phyloP scores from a whole-genome alignment of 2,329 filamentous ascomycete genomes.

The Fusarium liriodendri region DNA sequence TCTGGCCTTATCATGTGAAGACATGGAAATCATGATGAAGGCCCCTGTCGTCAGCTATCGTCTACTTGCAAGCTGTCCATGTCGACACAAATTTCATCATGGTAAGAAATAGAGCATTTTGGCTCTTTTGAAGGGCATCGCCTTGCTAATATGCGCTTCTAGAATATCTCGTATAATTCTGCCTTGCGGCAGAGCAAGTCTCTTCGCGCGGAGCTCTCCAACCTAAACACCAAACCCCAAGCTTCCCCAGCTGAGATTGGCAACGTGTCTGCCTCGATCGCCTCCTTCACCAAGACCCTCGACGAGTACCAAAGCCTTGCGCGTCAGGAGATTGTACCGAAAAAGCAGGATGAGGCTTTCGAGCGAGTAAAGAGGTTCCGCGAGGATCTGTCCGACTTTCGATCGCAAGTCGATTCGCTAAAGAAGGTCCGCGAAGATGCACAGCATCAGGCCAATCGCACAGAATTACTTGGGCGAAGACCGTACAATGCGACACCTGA shows the following conservation, averaged over 20 bases:
- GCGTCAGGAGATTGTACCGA: slow-evolving; percentile 87
- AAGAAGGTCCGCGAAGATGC: slow-evolving; percentile 83
- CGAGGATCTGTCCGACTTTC: slow-evolving; percentile 82
- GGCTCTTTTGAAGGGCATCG: neutral
- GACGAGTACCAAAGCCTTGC: slow-evolving; percentile 91
- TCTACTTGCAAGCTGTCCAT: slow-evolving; percentile 13
- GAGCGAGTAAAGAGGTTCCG: slow-evolving; percentile 90
- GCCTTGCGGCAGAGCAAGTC: slow-evolving; percentile 86
- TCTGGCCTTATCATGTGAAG: slow-evolving; percentile 43
- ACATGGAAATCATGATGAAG: slow-evolving; percentile 37
- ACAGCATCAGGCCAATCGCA: slow-evolving; percentile 72
- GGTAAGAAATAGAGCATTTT: slow-evolving; percentile 8
- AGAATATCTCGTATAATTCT: slow-evolving; percentile 89
- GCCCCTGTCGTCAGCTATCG: slow-evolving; percentile 16
- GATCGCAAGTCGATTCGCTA: slow-evolving; percentile 79
- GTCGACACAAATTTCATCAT: slow-evolving; percentile 43
- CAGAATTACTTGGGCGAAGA: slow-evolving; percentile 86
- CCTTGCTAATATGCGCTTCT: neutral
- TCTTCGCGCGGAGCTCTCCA: slow-evolving; percentile 80
- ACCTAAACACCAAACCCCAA: slow-evolving; percentile 72
- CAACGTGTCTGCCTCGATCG: slow-evolving; percentile 81
- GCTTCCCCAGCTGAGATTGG: slow-evolving; percentile 68
- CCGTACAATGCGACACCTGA: slow-evolving; percentile 86
- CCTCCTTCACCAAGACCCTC: slow-evolving; percentile 86
- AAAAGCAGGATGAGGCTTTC: slow-evolving; percentile 91